Evolutionary conservation across 768 basidiomycete genomes (phyloP), one percentile per base, ranked within the genome.

Genomic region (Lactifluus volemus): DNA sequence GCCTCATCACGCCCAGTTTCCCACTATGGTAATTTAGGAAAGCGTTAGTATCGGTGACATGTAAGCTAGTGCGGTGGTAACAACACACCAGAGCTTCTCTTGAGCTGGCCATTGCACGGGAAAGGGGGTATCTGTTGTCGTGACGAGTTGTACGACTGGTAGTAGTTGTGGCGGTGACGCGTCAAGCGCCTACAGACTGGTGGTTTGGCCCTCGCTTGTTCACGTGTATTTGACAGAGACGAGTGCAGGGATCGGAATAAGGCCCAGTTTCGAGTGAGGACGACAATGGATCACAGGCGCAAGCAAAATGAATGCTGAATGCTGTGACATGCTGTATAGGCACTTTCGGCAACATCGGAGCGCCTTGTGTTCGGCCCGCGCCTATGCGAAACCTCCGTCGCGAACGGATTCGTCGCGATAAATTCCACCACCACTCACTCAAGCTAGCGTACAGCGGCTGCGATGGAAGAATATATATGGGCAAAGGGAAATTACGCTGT

Each of bases 1-100:
- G 86, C 81, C 68, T 90, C 89, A 68, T 90, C 89, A 65, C 84
- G 78, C 17, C 88, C 89, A n/a, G 68, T 73, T 29, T 70, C 73
- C 80, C 79, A 81, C 80, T 81, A 42, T 44, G 19, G 10, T 25
- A 11, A n/a, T 58, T 36, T 34, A 39, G 30, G n/a, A 19, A 9
- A 32, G 44, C 47, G 21, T 64, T 42, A 51, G n/a, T 3, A 44
- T 49, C 1, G 2, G 12, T 10, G 17, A 12, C 3, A 42, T 14
- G 29, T n/a, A 41, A 3, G 15, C 10, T 4, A 25, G 30, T 32
- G 12, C 25, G 7, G 25, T 51, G 38, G 17, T 17, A 55, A 47
- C 29, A 14, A 59, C 61, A 21, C 25, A 58, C 64, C 49, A 63
- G 14, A 25, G 61, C 60, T 49, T 64, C 45, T 21, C 25, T 58